Evolutionary conservation across 1,284 basidiomycete species (phyloP), one percentile per base, ranked within the genome.

Genomic region (Neolentinus lepideus): DNA sequence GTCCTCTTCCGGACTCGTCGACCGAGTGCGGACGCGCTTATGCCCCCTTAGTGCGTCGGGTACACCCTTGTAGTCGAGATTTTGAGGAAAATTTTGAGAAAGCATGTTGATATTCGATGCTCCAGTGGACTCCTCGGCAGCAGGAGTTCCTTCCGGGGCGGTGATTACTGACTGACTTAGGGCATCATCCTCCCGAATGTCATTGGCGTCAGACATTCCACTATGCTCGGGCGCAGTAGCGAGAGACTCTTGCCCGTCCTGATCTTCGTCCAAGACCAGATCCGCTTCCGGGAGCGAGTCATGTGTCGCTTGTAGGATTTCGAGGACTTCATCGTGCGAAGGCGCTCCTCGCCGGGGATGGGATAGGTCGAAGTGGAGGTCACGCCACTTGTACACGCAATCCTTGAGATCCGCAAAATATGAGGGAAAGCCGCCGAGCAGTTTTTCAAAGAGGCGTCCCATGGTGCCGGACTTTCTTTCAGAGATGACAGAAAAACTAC

Each of bases 391-490:
- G 10, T 31, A 4, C 6, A 31, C 14, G 27, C 51, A 52, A 8
- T 9, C n/a, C 19, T 33, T 52, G 6, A 52, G 51, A 19, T 52
- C 51, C 33, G 43, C 27, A 19, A 52, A 52, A 22, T 52, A 52
- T 3, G 51, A 26, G 4, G 19, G 3, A 12, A 52, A n/a, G 3
- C 10, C 12, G 24, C 4, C 14, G 26, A 52, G 51, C 22, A 35
- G 8, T 4, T 38, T 9, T 19, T 3, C 6, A 4, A 19, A 52
- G n/a, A n/a, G n/a, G 14, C 6, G 43, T 16, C 4, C 38, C 22
- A 24, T 26, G 6, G 4, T 3, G 6, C 47, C 24, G n/a, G 4
- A 4, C 27, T 50, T 50, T 8, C 3, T 25, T 16, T 4, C 21
- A 12, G 47, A 8, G 8, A 50, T 26, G 21, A 25, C 47, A 6